These are phyloP conservation scores for Spathaspora hagerdaliae DNA, from an alignment of 805 yeast species.

Conservation along the genomic window DNA sequence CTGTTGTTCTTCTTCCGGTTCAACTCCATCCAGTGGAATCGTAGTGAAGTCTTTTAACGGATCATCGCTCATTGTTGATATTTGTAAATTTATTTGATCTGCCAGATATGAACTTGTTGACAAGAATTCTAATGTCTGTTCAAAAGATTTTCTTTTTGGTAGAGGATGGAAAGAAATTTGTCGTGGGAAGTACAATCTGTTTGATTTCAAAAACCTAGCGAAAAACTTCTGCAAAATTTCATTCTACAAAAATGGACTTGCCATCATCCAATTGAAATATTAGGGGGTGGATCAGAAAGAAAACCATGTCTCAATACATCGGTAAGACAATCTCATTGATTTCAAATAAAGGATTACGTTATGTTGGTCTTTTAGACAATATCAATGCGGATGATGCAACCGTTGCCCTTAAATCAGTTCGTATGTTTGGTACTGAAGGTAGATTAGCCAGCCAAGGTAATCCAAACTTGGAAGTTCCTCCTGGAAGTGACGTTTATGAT, in stretches of 20 bases:
- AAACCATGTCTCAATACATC: constrained; percentile 82
- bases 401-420: constrained; percentile 74
- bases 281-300: neutral
- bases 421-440: constrained; percentile 90
- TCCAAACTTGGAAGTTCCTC: constrained; percentile 65
- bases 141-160: no score
- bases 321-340: constrained; percentile 85
- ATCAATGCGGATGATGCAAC: constrained; percentile 90
- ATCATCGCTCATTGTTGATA: constrained; percentile 7
- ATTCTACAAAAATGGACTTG: no score
- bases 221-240: no score
- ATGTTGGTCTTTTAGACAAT: constrained; percentile 83
- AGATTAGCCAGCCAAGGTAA: constrained; percentile 56
- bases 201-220: no score
- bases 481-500: constrained; percentile 66
- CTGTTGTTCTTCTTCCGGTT: constrained; percentile 5
- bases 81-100: neutral
- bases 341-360: constrained; percentile 76
- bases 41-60: constrained; percentile 8
- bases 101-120: neutral
- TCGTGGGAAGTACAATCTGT: no score
- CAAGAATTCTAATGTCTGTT: no score
- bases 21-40: constrained; percentile 8
- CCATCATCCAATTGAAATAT: no score
- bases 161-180: no score